Base-by-base conservation (phyloP, 331 rosid genomes). In the Malus hybrid region DNA sequence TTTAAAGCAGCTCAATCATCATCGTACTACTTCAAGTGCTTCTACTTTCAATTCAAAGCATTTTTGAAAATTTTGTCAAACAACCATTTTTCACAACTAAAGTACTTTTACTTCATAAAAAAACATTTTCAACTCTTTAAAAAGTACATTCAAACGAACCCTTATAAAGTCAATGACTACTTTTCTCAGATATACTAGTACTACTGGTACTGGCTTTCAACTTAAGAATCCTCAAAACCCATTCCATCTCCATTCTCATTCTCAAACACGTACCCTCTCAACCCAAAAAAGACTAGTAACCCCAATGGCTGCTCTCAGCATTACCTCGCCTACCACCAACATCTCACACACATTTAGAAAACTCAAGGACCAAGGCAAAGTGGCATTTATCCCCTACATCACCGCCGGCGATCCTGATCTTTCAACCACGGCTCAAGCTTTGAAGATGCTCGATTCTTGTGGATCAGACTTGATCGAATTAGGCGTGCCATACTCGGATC, bases 381-480 rank as follows among this genome's bases (percentile, higher is more conserved):
- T 87, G 72, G 97, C 96, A 70, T 80, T 91, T 19, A 93, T 93
- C 70, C 91, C 98, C 42, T 91, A 87, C 85, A 87, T 91, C 83
- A 91, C 93, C 7, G 96, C 97, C 18, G 98, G 97, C 57, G 96
- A 93, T 84, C 98, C 97, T 28, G 93, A 93, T 77, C 96, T 93
- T 78, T 83, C 96, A 62, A 93, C 92, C 70, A 91, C 98, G 1
- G 93, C 89, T 16, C 82, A 91, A 86, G 97, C 98, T 60, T 73
- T 93, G 83, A 93, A 91, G 87, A 85, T 93, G 82, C 98, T 93
- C 20, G 93, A 92, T 73, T 80, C 88, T 33, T 82, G 88, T 50
- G 98, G 97, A 20, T 87, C 96, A 10, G 93, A 91, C 81, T 79
- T 90, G 69, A 93, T 93, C 63, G 98, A 93, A 62, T 83, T 93